Base-by-base conservation (phyloP, 352 stramenopile genomes). In the Plasmopara viticola region DNA sequence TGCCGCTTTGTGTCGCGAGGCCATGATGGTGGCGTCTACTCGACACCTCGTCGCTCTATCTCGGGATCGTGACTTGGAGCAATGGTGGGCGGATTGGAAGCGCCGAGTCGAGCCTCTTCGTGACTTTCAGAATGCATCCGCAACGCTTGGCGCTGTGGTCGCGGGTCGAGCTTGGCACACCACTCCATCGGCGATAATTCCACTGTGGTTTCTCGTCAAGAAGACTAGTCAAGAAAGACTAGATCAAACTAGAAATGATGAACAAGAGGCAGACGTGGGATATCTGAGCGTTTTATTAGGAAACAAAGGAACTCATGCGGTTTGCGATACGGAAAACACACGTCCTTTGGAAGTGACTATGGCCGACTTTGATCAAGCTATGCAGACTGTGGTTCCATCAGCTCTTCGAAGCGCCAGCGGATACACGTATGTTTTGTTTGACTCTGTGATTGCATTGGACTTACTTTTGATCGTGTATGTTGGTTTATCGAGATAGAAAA, bases 311-410 rank as follows among this genome's bases (percentile, higher is more conserved):
- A 48, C 40, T 15, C 54, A 18, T 14, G 31, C 1, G 31, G 7
- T 12, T 35, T 35, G 31, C 31, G 10, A 35, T 35, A 12, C 6
- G 4, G 5, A 35, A 35, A 12, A 5, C 6, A 8, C 31, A 35
- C 6, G 51, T 7, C 43, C 57, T 1, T 87, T 89, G 35, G 44
- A 74, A 35, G 77, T 90, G 42, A 88, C 68, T 8, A 73, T 86
- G 60, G 49, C 18, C 2, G 83, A 93, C 42, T 93, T 93, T 62
- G 75, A 87, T 12, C 68, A 87, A 50, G 80, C 83, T 25, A 86
- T 87, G 72, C 64, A 78, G 30, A 70, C 78, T 6, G 50, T 90
- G 30, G 65, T 83, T 7, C 76, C 80, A 8, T 93, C 83, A 29
- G 64, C 72, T 25, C 65, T 93, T 51, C 74, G 83, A 30, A 64